Evolutionary conservation across 192 early-diverging fungal species (phyloP), one percentile per base, ranked within the genome.

Genomic region (Backusella morwellensis): DNA sequence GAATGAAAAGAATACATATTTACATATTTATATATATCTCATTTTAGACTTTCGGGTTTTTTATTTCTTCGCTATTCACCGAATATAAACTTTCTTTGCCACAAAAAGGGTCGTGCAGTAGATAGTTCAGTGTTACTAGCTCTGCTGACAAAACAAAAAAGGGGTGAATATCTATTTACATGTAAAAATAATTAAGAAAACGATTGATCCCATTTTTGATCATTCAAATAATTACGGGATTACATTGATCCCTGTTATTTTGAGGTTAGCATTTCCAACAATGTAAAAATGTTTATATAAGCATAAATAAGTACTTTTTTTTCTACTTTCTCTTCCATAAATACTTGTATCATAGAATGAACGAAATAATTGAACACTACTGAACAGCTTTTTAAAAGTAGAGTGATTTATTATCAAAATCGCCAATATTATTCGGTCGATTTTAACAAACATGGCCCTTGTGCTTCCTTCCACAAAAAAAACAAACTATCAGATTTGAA

Each of bases 131-230:
- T 56, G 54, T 56, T 56, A 56, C 54, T 56, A 56, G 8, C 54
- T n/a, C 54, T 56, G 54, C 54, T 56, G 54, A 56, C 54, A 56
- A 56, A 56, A 56, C 54, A 56, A 56, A 56, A 56, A 56, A 21
- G 54, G 54, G 54, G 54, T 26, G 19, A 21, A 56, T 21, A 11
- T n/a, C 54, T n/a, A 21, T 21, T 9, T 56, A 56, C n/a, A 56
- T 0, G 8, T 21, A 56, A 26, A 56, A 21, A 56, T 21, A 56
- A 56, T 21, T 11, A 56, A 56, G 52, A 54, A 54, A 14, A 21
- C 54, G 21, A 9, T 56, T 56, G 54, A 56, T 21, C 19, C 54
- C 54, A 56, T 56, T 56, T 56, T 21, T 56, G 54, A 56, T 56
- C 54, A 56, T 56, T 56, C 21, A 56, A 54, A 21, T 21, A 5